Conservation (phyloP, 352 stramenopile genomes). For the Aphanomyces astaci region DNA sequence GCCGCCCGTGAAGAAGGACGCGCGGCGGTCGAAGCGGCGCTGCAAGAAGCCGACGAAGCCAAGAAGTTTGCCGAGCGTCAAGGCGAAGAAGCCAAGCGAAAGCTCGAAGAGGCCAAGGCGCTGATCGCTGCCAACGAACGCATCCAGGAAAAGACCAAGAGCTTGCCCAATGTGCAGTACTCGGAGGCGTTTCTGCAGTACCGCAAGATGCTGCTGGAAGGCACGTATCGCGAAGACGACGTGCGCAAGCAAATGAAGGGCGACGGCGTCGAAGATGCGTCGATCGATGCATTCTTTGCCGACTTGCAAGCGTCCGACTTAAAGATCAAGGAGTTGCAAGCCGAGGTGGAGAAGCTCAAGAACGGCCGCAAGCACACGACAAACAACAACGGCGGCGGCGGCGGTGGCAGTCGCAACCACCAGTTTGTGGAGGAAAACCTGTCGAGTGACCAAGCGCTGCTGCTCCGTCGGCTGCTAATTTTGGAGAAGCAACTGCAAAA, state of each 20-base stretch:
- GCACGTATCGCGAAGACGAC: conserved; percentile 48
- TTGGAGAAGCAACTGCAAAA: conserved; percentile 77
- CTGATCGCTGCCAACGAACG: conserved; percentile 79
- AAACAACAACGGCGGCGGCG: not conserved
- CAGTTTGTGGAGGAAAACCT: conserved; percentile 22
- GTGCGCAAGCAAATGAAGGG: conserved; percentile 70
- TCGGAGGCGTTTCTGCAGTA: conserved; percentile 56
- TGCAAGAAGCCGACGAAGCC: conserved; percentile 65
- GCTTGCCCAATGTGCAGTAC: conserved; percentile 33
- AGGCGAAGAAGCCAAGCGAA: conserved; percentile 57
- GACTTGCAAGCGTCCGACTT: conserved; percentile 78
- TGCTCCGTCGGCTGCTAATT: conserved; percentile 73
- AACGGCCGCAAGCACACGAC: conserved; percentile 35
- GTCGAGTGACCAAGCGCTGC: conserved; percentile 56
- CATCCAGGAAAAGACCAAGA: conserved; percentile 55
- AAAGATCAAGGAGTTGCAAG: conserved; percentile 72
- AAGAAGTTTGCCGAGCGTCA: conserved; percentile 81
- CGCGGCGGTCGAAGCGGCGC: conserved; percentile 71
- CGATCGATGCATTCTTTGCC: conserved; percentile 72
- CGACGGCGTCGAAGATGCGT: conserved; percentile 62
- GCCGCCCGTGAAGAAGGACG: conserved; percentile 76
- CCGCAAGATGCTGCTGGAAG: conserved; percentile 62
- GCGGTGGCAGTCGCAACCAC: not conserved
- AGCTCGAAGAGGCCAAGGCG: conserved; percentile 70
- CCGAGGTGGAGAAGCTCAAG: conserved; percentile 78